A percentile compares a stretch with the other conserved stretches of the same genome.
These are phyloP conservation scores for Spencermartinsiella ligniputridi DNA, from an alignment of 1,139 yeast genomes.

Conservation along the genomic window DNA sequence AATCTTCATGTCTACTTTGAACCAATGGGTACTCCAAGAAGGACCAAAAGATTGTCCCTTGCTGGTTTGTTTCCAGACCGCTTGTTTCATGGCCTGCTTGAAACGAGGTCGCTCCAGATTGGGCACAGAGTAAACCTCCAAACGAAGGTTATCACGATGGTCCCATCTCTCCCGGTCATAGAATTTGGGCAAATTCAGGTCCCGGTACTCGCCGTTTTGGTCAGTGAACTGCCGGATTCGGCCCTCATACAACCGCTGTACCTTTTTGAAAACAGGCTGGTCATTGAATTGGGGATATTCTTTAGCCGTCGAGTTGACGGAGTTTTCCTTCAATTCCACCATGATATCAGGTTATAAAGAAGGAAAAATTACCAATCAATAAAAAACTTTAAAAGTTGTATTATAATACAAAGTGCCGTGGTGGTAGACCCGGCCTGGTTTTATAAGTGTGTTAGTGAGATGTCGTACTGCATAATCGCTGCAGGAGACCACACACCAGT, in stretches of 20 bases:
- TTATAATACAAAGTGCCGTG: no score
- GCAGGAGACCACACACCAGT: no score
- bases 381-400: no score
- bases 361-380: no score
- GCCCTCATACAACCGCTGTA: slow-evolving; percentile 71
- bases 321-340: not conserved
- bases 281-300: slow-evolving; percentile 43
- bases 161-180: slow-evolving; percentile 57
- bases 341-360: no score
- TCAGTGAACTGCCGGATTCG: slow-evolving; percentile 74
- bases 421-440: no score
- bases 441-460: not conserved
- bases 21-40: slow-evolving; percentile 97
- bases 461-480: not conserved
- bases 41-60: slow-evolving; percentile 87
- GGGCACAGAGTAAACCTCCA: slow-evolving; percentile 64
- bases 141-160: slow-evolving; percentile 39
- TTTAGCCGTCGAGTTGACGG: not conserved
- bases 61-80: slow-evolving; percentile 53
- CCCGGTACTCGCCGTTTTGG: slow-evolving; percentile 64
- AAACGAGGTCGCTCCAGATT: slow-evolving; percentile 71
- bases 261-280: slow-evolving; percentile 78
- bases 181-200: slow-evolving; percentile 75
- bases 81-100: slow-evolving; percentile 55
- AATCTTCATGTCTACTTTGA: slow-evolving; percentile 57